phyloP scores from a whole-genome alignment of 106 monocot genomes.

The Dioscorea zingiberensis region DNA sequence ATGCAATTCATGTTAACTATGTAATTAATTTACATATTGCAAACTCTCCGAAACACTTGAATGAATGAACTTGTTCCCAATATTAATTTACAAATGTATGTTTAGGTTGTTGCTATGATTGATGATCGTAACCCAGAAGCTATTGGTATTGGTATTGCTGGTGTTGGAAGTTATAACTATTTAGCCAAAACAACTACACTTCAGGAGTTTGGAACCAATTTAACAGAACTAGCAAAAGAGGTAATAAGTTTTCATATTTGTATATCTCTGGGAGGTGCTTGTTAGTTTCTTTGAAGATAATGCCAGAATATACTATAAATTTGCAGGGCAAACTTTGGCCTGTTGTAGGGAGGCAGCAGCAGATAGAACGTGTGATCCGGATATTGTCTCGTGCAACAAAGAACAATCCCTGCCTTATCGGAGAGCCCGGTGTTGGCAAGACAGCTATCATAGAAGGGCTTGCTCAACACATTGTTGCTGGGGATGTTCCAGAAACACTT shows the following conservation, averaged over 20 bases:
- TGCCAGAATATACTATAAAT: background rate
- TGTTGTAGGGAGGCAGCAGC: constrained; percentile 38
- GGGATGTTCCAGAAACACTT: constrained; percentile 54
- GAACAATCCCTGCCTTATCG: constrained; percentile 53
- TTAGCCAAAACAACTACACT: constrained; percentile 41
- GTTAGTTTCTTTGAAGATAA: background rate
- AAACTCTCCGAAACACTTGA: no score
- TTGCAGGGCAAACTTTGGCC: constrained; percentile 44
- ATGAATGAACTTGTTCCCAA: no score
- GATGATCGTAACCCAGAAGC: constrained; percentile 50
- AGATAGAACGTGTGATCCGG: constrained; percentile 49
- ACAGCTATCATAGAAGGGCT: constrained; percentile 48
- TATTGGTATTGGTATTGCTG: constrained; percentile 48
- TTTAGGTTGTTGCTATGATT: constrained; percentile 42
- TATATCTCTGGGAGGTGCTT: background rate
- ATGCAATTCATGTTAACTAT: no score
- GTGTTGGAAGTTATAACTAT: constrained; percentile 37
- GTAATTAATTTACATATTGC: no score
- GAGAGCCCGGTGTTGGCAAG: constrained; percentile 55
- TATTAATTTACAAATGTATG: no score
- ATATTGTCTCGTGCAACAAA: constrained; percentile 41
- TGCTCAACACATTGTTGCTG: constrained; percentile 30
- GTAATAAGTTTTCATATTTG: constrained; percentile 9
- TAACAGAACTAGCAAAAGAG: constrained; percentile 44
- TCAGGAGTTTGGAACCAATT: constrained; percentile 49